Percentiles rank a stretch among this genome's conserved stretches.
Conservation (phyloP, 495 filamentous ascomycete species). For the Aspergillus cristatus region DNA sequence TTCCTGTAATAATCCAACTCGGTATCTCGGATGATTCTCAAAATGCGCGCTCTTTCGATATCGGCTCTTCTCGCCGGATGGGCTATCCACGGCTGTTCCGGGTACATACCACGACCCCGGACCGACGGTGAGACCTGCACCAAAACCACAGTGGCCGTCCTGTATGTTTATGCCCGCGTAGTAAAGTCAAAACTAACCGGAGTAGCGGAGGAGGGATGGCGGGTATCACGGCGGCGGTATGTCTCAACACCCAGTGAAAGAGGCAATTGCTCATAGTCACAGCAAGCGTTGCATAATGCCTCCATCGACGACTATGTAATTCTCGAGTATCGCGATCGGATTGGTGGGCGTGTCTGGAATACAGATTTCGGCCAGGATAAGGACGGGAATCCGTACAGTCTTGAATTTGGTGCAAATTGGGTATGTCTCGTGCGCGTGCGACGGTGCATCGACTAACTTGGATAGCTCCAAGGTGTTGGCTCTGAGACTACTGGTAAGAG, state of each 20-base stretch:
- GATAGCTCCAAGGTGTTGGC: constrained; percentile 55
- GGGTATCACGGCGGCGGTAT: constrained; percentile 61
- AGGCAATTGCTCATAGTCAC: constrained; percentile 3
- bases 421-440: constrained; percentile 23
- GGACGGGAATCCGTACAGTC: constrained; percentile 44
- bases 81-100: constrained; percentile 11
- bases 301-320: constrained; percentile 62
- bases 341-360: constrained; percentile 52
- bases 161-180: constrained; percentile 10
- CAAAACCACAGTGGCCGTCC: constrained; percentile 31
- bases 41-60: constrained; percentile 8
- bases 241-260: constrained; percentile 5
- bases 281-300: constrained; percentile 57
- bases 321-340: constrained; percentile 54
- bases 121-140: constrained; percentile 19
- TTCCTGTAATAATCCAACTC: no score
- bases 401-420: constrained; percentile 68
- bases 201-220: constrained; percentile 40
- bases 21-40: no score
- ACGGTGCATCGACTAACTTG: no score
- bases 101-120: constrained; percentile 11
- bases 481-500: constrained; percentile 2
- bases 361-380: constrained; percentile 49
- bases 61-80: constrained; percentile 12
- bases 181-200: constrained; percentile 2